Conservation (phyloP, 768 basidiomycete species). For the Leccinum broughii region DNA sequence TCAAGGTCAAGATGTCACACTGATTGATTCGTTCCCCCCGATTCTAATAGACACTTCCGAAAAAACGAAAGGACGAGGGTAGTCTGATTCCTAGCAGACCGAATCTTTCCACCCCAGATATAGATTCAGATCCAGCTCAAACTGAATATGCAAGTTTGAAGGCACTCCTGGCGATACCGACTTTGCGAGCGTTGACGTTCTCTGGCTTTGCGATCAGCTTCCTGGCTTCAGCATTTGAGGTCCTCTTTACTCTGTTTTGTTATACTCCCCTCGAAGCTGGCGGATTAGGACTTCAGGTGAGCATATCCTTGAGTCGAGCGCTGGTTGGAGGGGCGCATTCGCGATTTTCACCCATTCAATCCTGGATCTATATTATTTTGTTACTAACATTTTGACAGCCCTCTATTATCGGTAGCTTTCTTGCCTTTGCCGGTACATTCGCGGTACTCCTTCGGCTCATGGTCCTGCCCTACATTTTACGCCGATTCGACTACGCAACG, state of each 20-base stretch:
- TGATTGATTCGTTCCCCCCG: neutral
- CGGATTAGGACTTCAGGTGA: conserved; percentile 48
- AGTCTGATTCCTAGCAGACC: neutral
- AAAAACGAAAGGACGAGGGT: neutral
- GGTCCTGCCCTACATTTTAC: conserved; percentile 40
- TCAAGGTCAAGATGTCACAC: neutral
- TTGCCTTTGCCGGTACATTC: conserved; percentile 49
- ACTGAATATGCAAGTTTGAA: neutral
- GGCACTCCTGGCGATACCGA: neutral
- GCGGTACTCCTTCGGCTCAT: conserved; percentile 49
- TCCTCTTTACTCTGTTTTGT: neutral
- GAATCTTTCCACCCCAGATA: neutral
- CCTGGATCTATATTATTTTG: too few species aligned
- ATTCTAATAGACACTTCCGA: conserved; percentile 6
- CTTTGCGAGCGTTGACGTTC: neutral
- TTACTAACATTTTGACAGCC: conserved; percentile 34
- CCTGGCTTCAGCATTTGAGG: neutral
- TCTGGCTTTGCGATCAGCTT: neutral
- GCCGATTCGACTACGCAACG: conserved; percentile 10
- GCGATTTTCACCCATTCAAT: neutral
- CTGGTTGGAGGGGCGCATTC: neutral
- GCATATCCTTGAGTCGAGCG: neutral
- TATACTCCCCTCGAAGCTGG: neutral
- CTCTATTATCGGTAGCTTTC: conserved; percentile 54
- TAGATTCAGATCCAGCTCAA: neutral